A percentile compares a stretch with the other conserved stretches of the same genome.
phyloP scores from a whole-genome alignment of 805 yeast species.

The Kodamaea leandrae region DNA sequence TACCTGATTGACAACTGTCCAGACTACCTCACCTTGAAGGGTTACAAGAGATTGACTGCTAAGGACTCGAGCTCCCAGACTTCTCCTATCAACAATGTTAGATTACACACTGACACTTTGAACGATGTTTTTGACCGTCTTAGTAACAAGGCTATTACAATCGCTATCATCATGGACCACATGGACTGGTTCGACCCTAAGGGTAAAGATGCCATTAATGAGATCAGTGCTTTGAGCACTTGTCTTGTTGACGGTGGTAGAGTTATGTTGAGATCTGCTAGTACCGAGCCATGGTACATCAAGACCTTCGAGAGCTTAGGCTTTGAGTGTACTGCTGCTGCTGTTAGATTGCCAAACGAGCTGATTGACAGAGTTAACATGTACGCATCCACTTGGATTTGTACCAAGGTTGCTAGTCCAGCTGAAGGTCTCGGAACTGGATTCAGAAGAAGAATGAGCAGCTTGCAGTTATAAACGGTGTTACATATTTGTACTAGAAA shows the following conservation, averaged over 20 bases:
- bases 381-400: conserved; percentile 89
- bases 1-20: conserved; percentile 71
- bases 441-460: conserved; percentile 47
- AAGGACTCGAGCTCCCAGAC: conserved; percentile 15
- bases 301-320: conserved; percentile 64
- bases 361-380: conserved; percentile 79
- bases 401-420: conserved; percentile 45
- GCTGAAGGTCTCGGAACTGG: conserved; percentile 8
- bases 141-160: conserved; percentile 59
- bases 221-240: conserved; percentile 59
- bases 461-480: conserved; percentile 30
- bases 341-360: conserved; percentile 57
- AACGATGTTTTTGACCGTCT: conserved; percentile 72
- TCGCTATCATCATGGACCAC: conserved; percentile 85
- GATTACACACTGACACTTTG: conserved; percentile 77
- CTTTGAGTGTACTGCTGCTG: conserved; percentile 67
- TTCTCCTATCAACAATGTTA: conserved; percentile 63
- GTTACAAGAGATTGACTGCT: conserved; percentile 50
- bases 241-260: conserved; percentile 69
- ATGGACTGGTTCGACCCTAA: conserved; percentile 86
- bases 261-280: conserved; percentile 74
- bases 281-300: conserved; percentile 76
- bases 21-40: conserved; percentile 61
- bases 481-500: background rate
- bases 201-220: conserved; percentile 61